These are phyloP conservation scores for Penicillium psychrosexuale DNA, from an alignment of 2,329 filamentous ascomycete species.

Conservation along the genomic window DNA sequence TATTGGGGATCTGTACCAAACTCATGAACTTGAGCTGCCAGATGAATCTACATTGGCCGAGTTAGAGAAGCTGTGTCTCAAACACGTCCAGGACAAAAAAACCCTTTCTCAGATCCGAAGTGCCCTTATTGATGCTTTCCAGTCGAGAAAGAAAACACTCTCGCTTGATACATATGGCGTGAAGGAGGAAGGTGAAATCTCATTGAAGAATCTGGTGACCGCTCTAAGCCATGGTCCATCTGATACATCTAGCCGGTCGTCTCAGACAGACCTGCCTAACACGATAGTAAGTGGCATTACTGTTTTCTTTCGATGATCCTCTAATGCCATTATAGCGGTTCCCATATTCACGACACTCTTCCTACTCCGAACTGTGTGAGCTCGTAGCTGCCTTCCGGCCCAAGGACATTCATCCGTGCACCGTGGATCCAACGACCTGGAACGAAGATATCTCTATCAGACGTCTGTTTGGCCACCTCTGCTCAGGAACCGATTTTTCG, in stretches of 20 bases:
- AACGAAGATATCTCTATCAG: constrained; percentile 59
- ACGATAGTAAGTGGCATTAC: constrained; percentile 33
- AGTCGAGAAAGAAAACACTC: constrained; percentile 34
- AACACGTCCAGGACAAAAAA: constrained; percentile 34
- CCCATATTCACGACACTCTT: constrained; percentile 87
- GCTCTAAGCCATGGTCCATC: constrained; percentile 29
- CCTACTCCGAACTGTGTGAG: constrained; percentile 72
- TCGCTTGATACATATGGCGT: constrained; percentile 40
- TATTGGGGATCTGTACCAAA: constrained; percentile 67
- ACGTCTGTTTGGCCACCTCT: constrained; percentile 69
- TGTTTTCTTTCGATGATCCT: neutral
- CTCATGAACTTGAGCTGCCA: constrained; percentile 62
- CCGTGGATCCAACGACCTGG: constrained; percentile 65
- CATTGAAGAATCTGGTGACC: constrained; percentile 35
- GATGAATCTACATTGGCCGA: constrained; percentile 49
- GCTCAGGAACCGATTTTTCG: constrained; percentile 58
- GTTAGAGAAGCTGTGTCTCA: constrained; percentile 52
- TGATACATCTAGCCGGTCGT: neutral
- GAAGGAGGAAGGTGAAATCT: constrained; percentile 37
- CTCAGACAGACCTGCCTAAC: constrained; percentile 22
- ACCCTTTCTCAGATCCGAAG: constrained; percentile 29
- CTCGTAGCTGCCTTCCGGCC: constrained; percentile 68
- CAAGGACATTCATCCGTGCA: constrained; percentile 78
- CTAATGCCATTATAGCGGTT: constrained; percentile 52
- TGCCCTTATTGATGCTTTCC: constrained; percentile 32